These are phyloP conservation scores for Cubamyces lactineus DNA, from an alignment of 768 basidiomycete species.

Conservation along the genomic window DNA sequence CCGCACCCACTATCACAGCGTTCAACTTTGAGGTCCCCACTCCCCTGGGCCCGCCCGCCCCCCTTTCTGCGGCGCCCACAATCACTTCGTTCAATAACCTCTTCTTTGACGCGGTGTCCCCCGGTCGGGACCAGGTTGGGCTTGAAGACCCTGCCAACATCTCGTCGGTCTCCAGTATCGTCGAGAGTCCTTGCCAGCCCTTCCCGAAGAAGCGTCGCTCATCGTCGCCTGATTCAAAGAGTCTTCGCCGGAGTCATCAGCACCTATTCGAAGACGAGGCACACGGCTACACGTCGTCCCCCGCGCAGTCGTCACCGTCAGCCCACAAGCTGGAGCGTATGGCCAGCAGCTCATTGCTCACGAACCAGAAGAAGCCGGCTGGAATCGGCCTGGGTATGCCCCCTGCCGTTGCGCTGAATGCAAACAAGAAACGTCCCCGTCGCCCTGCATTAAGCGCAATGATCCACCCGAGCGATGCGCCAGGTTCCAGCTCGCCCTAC, in stretches of 20 bases:
- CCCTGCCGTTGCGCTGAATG: conserved; percentile 39
- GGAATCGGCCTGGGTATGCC: conserved; percentile 61
- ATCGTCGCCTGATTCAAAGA: conserved; percentile 32
- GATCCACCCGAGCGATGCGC: conserved; percentile 49
- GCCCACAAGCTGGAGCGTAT: conserved; percentile 51
- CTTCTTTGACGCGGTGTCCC: conserved; percentile 63
- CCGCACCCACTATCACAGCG: conserved; percentile 29
- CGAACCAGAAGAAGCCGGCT: conserved; percentile 51
- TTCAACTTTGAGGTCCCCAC: conserved; percentile 27
- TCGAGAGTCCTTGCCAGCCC: conserved; percentile 47
- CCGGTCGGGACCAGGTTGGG: conserved; percentile 34
- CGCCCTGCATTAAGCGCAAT: conserved; percentile 71
- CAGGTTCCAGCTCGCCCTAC: conserved; percentile 12
- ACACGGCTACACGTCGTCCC: conserved; percentile 49
- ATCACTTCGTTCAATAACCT: conserved; percentile 58
- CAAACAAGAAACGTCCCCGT: conserved; percentile 58
- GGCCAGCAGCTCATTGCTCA: conserved; percentile 38
- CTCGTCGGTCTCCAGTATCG: conserved; percentile 29
- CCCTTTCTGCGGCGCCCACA: conserved; percentile 55
- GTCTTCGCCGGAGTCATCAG: conserved; percentile 17
- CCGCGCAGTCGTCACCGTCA: conserved; percentile 52
- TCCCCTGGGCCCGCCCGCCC: conserved; percentile 26
- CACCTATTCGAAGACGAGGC: conserved; percentile 31
- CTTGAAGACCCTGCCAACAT: conserved; percentile 16
- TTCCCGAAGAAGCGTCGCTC: conserved; percentile 39